Conservation (phyloP, 148 eudicot genomes). For the Bassia scoparia region DNA sequence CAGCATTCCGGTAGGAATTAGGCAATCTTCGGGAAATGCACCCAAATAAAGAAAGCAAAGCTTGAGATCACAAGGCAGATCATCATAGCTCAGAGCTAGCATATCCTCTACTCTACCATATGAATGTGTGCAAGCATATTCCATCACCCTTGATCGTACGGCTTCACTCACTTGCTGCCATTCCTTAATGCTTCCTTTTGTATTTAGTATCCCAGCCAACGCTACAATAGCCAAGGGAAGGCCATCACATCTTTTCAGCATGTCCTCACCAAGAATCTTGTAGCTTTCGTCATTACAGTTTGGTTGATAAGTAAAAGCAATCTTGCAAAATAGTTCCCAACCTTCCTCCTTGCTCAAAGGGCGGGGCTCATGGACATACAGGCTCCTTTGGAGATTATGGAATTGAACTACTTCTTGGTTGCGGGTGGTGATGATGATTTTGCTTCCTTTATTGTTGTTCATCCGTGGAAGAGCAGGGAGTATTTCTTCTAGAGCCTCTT, state of each 20-base stretch:
- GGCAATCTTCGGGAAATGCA: slow-evolving; percentile 24
- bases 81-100: slow-evolving; percentile 23
- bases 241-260: slow-evolving; percentile 33
- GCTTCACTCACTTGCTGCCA: slow-evolving; percentile 18
- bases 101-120: slow-evolving; percentile 18
- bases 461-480: slow-evolving; percentile 17
- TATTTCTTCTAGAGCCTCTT: slow-evolving; percentile 26
- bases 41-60: slow-evolving; percentile 29
- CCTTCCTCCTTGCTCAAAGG: slow-evolving; percentile 25
- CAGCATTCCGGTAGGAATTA: slow-evolving; percentile 12
- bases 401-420: slow-evolving; percentile 12
- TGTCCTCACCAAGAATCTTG: slow-evolving; percentile 32
- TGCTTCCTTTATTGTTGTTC: slow-evolving; percentile 15
- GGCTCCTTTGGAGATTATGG: neutral
- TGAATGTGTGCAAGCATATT: slow-evolving; percentile 1
- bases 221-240: slow-evolving; percentile 40
- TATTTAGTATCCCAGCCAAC: slow-evolving; percentile 28
- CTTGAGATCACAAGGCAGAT: slow-evolving; percentile 18
- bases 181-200: slow-evolving; percentile 3
- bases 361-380: slow-evolving; percentile 24
- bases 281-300: neutral
- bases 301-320: slow-evolving; percentile 15
- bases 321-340: slow-evolving; percentile 34
- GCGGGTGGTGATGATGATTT: slow-evolving; percentile 37
- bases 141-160: slow-evolving; percentile 6